phyloP scores from a whole-genome alignment of 1,139 yeast species.

The Kodamaea sp. region DNA sequence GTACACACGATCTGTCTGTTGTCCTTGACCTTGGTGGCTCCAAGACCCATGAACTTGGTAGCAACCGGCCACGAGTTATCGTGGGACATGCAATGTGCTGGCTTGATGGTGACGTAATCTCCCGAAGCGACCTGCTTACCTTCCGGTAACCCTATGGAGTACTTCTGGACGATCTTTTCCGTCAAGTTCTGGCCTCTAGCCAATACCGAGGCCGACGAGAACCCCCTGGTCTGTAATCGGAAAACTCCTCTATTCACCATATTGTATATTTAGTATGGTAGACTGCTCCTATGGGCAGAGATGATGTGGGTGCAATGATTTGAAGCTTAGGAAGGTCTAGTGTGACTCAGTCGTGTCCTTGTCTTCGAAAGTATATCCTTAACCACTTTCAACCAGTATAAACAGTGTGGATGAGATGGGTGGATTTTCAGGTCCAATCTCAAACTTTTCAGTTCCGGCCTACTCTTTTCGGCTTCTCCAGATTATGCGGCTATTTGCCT shows the following conservation, averaged over 20 bases:
- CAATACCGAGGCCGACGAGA: slow-evolving; percentile 13
- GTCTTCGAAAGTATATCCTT: too few species aligned
- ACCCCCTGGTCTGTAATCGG: slow-evolving; percentile 5
- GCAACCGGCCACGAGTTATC: slow-evolving; percentile 99
- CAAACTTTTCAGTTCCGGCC: too few species aligned
- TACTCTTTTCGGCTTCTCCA: slow-evolving; percentile 6
- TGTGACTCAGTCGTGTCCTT: too few species aligned
- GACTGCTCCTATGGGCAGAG: neutral
- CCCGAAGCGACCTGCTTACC: slow-evolving; percentile 81
- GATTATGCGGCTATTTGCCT: slow-evolving; percentile 16
- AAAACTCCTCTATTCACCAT: slow-evolving; percentile 1
- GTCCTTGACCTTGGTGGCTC: slow-evolving; percentile 80
- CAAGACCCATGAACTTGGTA: slow-evolving; percentile 90
- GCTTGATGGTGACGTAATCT: slow-evolving; percentile 91
- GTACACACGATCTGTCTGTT: slow-evolving; percentile 93
- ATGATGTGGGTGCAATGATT: too few species aligned
- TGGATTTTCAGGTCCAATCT: too few species aligned
- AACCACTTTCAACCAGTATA: too few species aligned
- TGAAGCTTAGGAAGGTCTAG: too few species aligned
- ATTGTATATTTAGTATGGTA: neutral
- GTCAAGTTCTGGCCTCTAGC: slow-evolving; percentile 75
- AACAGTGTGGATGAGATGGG: too few species aligned
- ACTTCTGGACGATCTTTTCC: slow-evolving; percentile 91
- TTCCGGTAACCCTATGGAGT: slow-evolving; percentile 77
- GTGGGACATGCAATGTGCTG: slow-evolving; percentile 98